Conservation (phyloP, 768 basidiomycete species). For the Tylopilus intermedius region DNA sequence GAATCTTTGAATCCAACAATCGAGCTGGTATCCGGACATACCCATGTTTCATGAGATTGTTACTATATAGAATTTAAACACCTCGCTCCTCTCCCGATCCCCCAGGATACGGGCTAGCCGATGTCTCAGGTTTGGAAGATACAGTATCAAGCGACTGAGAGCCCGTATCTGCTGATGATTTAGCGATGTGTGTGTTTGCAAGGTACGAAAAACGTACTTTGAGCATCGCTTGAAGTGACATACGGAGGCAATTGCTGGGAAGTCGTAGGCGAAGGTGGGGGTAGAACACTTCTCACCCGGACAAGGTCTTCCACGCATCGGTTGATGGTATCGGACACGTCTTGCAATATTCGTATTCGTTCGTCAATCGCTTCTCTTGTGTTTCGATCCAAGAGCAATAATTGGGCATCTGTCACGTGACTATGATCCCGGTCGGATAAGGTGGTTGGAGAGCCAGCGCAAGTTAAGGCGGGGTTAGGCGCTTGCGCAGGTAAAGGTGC, state of each 20-base stretch:
- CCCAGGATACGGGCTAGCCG: neutral
- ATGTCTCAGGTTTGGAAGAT: constrained; percentile 1
- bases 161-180: neutral
- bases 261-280: constrained; percentile 29
- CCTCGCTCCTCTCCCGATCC: constrained; percentile 3
- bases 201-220: constrained; percentile 11
- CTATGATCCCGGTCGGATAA: constrained; percentile 34
- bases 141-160: neutral
- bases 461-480: neutral
- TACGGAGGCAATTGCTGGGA: constrained; percentile 7
- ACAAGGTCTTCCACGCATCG: constrained; percentile 76
- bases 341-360: constrained; percentile 70
- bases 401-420: constrained; percentile 45
- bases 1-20: constrained; percentile 5
- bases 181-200: neutral
- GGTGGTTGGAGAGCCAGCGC: neutral
- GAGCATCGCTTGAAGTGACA: constrained; percentile 8
- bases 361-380: constrained; percentile 85
- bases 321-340: constrained; percentile 69
- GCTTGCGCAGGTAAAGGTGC: neutral
- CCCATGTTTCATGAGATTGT: neutral
- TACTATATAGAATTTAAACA: neutral
- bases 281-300: constrained; percentile 67
- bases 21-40: neutral
- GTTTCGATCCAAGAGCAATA: constrained; percentile 56